These are phyloP conservation scores for Dictyostelium discoideum DNA, from an alignment of 78 protist genomes.

Conservation along the genomic window DNA sequence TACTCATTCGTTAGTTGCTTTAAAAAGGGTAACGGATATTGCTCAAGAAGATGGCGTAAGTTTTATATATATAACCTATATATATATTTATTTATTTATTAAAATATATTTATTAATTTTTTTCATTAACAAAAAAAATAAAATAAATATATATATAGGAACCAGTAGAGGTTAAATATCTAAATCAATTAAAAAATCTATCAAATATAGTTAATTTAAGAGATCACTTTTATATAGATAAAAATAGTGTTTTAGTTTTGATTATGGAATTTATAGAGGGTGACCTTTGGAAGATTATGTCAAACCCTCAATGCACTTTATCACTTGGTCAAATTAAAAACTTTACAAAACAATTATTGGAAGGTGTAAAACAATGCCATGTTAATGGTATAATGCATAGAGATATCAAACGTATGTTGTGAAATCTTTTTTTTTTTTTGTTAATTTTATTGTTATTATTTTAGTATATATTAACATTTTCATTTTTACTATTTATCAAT, in stretches of 20 bases:
- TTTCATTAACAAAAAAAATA: background rate
- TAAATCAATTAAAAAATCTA: conserved; percentile 10
- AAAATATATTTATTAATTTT: no score
- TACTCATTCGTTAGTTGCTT: conserved; percentile 21
- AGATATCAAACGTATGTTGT: conserved; percentile 54
- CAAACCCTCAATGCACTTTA: conserved; percentile 15
- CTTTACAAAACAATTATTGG: conserved; percentile 32
- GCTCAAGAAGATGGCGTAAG: conserved; percentile 57
- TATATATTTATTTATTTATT: no score
- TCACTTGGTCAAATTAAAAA: conserved; percentile 24
- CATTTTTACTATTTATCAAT: background rate
- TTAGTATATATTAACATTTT: no score
- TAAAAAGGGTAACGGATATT: conserved; percentile 32
- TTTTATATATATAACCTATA: background rate
- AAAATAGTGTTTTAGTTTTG: conserved; percentile 3
- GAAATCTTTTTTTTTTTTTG: no score
- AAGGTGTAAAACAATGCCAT: conserved; percentile 30
- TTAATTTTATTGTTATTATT: no score
- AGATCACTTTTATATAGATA: conserved; percentile 44
- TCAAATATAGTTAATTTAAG: conserved; percentile 26
- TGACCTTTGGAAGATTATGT: conserved; percentile 64
- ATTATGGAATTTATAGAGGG: conserved; percentile 67
- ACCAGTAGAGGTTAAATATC: conserved; percentile 65
- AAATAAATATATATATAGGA: background rate
- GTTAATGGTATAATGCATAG: conserved; percentile 32